phyloP scores from a whole-genome alignment of 306 rosid species.

The Acacia confusa region DNA sequence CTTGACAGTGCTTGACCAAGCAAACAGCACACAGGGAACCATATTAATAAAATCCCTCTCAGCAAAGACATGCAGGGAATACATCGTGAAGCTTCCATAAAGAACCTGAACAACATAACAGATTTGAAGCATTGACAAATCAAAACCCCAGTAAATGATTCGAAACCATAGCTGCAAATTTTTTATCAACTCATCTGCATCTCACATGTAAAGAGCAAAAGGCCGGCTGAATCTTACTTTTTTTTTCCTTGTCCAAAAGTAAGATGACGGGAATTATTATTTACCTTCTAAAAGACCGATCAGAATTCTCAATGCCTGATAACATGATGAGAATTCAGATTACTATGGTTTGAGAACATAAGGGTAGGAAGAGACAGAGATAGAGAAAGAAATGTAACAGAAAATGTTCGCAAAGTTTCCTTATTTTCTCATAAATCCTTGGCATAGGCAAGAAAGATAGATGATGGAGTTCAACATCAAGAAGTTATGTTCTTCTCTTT shows the following conservation, averaged over 20 bases:
- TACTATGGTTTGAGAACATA: not conserved
- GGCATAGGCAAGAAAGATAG: not conserved
- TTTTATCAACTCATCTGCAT: not conserved
- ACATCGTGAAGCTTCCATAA: slow-evolving; percentile 35
- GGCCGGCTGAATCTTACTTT: not conserved
- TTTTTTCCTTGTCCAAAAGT: not conserved
- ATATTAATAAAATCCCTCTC: slow-evolving; percentile 40
- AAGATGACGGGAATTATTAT: not conserved
- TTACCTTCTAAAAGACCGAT: not conserved
- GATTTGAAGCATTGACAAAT: not conserved
- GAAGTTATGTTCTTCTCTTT: not conserved
- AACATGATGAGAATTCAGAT: not conserved
- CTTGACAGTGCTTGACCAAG: slow-evolving; percentile 40
- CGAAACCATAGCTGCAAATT: not conserved
- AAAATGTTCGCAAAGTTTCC: not conserved
- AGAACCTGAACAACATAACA: slow-evolving; percentile 36
- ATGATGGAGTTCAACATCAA: not conserved
- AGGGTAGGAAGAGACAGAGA: not conserved
- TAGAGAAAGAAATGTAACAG: not conserved
- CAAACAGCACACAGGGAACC: slow-evolving; percentile 39
- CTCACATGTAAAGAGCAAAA: not conserved
- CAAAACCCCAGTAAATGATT: not conserved
- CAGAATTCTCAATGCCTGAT: not conserved
- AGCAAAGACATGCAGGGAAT: slow-evolving; percentile 34
- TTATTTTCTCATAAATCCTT: not conserved